These are phyloP conservation scores for Adansonia grandidieri DNA, from an alignment of 441 rosid genomes.

Conservation along the genomic window DNA sequence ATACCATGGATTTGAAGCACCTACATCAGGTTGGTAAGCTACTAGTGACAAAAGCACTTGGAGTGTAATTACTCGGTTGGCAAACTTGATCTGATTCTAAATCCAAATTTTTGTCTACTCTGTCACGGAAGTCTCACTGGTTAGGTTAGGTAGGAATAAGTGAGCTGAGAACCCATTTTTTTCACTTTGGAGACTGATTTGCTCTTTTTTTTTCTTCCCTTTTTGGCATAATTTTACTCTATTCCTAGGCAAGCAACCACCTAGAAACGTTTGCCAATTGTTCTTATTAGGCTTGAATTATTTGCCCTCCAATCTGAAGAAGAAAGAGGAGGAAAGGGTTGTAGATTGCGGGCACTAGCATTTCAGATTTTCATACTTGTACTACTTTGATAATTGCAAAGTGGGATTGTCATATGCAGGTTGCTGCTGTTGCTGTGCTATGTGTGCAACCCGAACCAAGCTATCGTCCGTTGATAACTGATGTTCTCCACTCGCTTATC, in stretches of 20 bases:
- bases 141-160: slow-evolving; percentile 22
- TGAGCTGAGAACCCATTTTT: slow-evolving; percentile 12
- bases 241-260: not conserved
- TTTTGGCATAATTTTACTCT: not conserved
- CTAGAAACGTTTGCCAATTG: not conserved
- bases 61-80: not conserved
- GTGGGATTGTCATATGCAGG: slow-evolving; percentile 46
- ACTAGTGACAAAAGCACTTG: not conserved
- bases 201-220: not conserved
- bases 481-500: slow-evolving; percentile 84
- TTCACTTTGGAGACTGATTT: slow-evolving; percentile 3
- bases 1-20: slow-evolving; percentile 84
- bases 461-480: slow-evolving; percentile 87
- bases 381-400: not conserved
- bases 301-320: not conserved
- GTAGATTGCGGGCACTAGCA: not conserved
- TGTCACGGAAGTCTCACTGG: slow-evolving; percentile 11
- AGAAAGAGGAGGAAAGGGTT: not conserved
- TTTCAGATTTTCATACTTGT: not conserved
- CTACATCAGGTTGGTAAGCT: slow-evolving; percentile 74
- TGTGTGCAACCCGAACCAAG: slow-evolving; percentile 97
- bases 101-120: not conserved
- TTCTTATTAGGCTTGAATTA: slow-evolving; percentile 19
- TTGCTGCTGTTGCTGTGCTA: slow-evolving; percentile 91
- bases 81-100: not conserved